Base-by-base conservation (phyloP, 2,329 filamentous ascomycete species). In the Sporothrix euskadiensis region DNA sequence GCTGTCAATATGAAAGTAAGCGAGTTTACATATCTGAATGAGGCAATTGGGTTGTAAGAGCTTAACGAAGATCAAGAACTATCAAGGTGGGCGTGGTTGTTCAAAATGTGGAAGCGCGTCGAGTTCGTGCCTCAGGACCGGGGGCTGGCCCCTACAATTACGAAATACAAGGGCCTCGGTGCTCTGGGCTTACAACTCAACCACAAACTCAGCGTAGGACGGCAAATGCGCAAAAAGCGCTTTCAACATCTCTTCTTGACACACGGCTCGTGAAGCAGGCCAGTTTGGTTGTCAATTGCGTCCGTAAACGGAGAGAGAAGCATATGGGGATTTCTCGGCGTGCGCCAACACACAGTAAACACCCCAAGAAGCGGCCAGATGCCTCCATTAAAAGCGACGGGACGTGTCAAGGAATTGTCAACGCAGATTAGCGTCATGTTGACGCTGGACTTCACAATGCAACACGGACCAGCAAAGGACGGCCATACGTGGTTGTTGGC, bases 391-490 rank as follows among this genome's bases (percentile, higher is more conserved):
- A 56, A 16, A 26, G 26, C 56, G 44, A 41, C 70, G 70, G 70
- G 57, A 72, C 56, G 70, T 72, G 70, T 72, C 70, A 56, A 41
- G n/a, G 59, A 35, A 56, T 44, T 44, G 10, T 47, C 56, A 63
- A 52, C 39, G 39, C 41, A 52, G 39, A 49, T 47, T 71, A 19
- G 41, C 69, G 56, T 41, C 69, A 44, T 8, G 14, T 61, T 7
- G 35, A 30, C 9, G n/a, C 14, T 32, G 56, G 16, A 39, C 39
- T 35, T 63, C 52, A 52, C 69, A 56, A 71, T 71, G 56, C 39
- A 52, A 10, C 14, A 41, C 54, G 54, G 26, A 26, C 69, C 69
- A 71, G 63, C 35, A 30, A 63, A 49, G 63, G 22, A 49, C 14
- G 16, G 63, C 44, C 63, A 49, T 2, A 49, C 35, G 35, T 35